phyloP scores from a whole-genome alignment of 805 yeast genomes.

The Candida insectorum region DNA sequence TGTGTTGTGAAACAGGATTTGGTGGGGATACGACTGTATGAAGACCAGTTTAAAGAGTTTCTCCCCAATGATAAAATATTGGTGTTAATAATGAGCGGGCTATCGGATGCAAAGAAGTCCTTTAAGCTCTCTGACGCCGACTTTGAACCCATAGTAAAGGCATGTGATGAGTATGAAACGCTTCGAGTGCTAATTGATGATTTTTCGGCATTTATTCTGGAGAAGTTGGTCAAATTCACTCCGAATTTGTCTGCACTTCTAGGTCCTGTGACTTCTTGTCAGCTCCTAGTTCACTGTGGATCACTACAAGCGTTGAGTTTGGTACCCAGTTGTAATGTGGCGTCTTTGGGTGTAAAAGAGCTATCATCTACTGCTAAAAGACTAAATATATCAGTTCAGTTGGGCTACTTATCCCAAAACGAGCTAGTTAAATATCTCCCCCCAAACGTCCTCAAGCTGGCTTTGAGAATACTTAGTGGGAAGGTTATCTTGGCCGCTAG shows the following conservation, averaged over 20 bases:
- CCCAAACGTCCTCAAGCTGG: constrained; percentile 58
- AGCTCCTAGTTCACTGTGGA: constrained; percentile 64
- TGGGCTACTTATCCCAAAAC: constrained; percentile 65
- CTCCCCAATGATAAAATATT: constrained; percentile 64
- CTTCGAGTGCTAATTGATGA: constrained; percentile 41
- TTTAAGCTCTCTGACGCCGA: constrained; percentile 26
- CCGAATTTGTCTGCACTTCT: constrained; percentile 77
- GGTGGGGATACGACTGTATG: constrained; percentile 23
- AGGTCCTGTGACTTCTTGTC: constrained; percentile 71
- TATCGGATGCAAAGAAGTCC: constrained; percentile 40
- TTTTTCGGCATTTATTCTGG: constrained; percentile 54
- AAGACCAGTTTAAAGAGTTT: constrained; percentile 35
- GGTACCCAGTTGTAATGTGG: constrained; percentile 80
- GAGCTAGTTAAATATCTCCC: constrained; percentile 60
- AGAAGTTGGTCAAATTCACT: constrained; percentile 56
- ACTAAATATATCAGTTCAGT: constrained; percentile 39
- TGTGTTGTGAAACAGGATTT: constrained; percentile 49
- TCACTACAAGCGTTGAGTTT: constrained; percentile 62
- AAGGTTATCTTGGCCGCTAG: constrained; percentile 82
- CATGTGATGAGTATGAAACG: constrained; percentile 46
- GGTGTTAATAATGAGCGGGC: constrained; percentile 70
- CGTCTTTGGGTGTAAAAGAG: constrained; percentile 64
- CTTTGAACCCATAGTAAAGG: constrained; percentile 34
- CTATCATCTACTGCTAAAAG: constrained; percentile 24
- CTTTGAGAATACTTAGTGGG: constrained; percentile 74